Base-by-base conservation (phyloP, 164 flowering plant genomes). In the Piper longum region DNA sequence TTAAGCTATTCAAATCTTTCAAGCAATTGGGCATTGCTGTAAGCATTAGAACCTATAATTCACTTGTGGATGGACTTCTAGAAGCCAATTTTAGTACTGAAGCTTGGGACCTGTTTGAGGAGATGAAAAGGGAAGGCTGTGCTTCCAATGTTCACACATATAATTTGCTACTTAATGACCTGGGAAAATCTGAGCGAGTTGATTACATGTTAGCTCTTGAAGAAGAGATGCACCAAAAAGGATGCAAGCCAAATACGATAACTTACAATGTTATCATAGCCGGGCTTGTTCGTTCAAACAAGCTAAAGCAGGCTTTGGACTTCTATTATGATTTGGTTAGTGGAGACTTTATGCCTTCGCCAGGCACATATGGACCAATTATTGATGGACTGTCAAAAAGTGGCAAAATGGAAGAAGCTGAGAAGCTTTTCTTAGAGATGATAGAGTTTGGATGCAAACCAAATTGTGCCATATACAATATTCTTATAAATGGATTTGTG, bases 301-400 rank as follows among this genome's bases (percentile, higher is more conserved):
- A 60, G 39, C 55, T 93, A 61, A 85, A 85, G 52, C 75, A 69
- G 67, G 99, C 96, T 59, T 63, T 93, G 43, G 84, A 84, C 66
- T 64, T 82, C 36, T 93, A 79, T 67, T 90, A 82, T 68, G 81
- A 87, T 77, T 87, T 93, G 43, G 54, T 88, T 54, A 83, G 95
- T 66, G 76, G 83, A 65, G 97, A 79, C 56, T 85, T 88, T 71
- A 69, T 77, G 68, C 99, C 97, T 41, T 86, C 95, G 19, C 86
- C 95, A 59, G 82, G 86, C 63, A 93, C 99, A 13, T 93, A 86
- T 71, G 96, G 99, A 42, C 99, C 99, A 64, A 78, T 93, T 16
- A 74, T 93, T 52, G 99, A 90, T 67, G 97, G 99, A 13, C 89
- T 90, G 67, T 60, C 75, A 45, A 93, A 90, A 79, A 68, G 71